Conservation (phyloP, 371 early-diverging fungal genomes). For the Mucor racemosus region DNA sequence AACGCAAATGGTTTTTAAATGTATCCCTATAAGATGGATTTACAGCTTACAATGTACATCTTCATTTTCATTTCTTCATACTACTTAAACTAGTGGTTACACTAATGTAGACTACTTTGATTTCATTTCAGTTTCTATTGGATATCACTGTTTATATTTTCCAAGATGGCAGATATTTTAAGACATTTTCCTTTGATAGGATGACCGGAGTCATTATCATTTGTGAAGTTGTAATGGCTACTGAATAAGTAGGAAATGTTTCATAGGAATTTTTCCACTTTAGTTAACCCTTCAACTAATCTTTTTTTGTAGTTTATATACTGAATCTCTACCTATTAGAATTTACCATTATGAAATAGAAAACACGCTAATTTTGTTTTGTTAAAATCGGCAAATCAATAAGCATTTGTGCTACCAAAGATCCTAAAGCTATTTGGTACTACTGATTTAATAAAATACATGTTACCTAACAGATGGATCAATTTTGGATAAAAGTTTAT, state of each 20-base stretch:
- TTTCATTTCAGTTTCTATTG: slow-evolving; percentile 1
- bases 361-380: background rate
- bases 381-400: background rate
- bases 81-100: slow-evolving; percentile 1
- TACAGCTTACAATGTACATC: background rate
- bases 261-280: background rate
- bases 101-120: background rate
- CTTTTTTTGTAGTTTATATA: background rate
- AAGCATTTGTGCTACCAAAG: background rate
- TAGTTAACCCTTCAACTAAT: background rate
- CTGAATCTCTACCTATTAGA: background rate
- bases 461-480: background rate
- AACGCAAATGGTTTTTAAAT: background rate
- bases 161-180: slow-evolving; percentile 5
- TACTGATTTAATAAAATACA: background rate
- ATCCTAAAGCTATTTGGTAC: background rate
- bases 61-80: background rate
- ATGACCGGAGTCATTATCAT: slow-evolving; percentile 1
- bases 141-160: background rate
- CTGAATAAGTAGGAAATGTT: background rate
- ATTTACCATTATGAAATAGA: background rate
- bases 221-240: background rate
- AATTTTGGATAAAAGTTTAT: slow-evolving; percentile 4
- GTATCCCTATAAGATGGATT: background rate
- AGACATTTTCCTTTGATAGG: slow-evolving; percentile 6